A percentile compares a stretch with the other conserved stretches of the same genome.
phyloP scores from a whole-genome alignment of 192 early-diverging fungal genomes.

The Anaeromyces robustus region DNA sequence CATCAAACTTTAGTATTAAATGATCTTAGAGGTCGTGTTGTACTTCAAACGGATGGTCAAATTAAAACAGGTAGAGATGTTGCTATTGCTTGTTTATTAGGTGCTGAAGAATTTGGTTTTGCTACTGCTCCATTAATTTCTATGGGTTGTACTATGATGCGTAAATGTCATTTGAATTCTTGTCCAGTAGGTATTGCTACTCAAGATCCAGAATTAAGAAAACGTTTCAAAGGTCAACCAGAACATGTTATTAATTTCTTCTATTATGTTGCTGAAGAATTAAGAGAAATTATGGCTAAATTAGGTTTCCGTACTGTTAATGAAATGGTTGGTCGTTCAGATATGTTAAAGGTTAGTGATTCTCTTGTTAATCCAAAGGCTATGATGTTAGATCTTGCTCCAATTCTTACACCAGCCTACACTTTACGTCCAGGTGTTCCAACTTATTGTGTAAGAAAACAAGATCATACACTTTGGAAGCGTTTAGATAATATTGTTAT shows the following conservation, averaged over 20 bases:
- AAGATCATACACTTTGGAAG: slow-evolving; percentile 74
- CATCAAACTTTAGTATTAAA: slow-evolving; percentile 97
- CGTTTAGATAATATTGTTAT: slow-evolving; percentile 80
- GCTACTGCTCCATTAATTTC: slow-evolving; percentile 97
- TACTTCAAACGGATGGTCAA: slow-evolving; percentile 96
- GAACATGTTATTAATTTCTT: slow-evolving; percentile 99
- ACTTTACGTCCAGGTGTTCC: slow-evolving; percentile 74
- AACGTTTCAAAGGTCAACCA: slow-evolving; percentile 87
- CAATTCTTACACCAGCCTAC: slow-evolving; percentile 77
- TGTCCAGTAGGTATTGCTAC: slow-evolving; percentile 97
- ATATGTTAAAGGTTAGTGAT: slow-evolving; percentile 67
- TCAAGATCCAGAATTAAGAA: slow-evolving; percentile 82
- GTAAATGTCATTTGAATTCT: slow-evolving; percentile 80
- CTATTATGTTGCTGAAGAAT: slow-evolving; percentile 89
- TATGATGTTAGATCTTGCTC: slow-evolving; percentile 62
- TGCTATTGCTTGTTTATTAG: slow-evolving; percentile 89
- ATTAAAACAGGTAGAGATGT: slow-evolving; percentile 95
- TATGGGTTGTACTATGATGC: slow-evolving; percentile 92
- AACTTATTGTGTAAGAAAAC: slow-evolving; percentile 62
- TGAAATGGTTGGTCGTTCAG: slow-evolving; percentile 91
- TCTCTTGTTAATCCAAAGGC: slow-evolving; percentile 67
- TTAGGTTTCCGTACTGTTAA: slow-evolving; percentile 85
- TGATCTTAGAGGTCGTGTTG: slow-evolving; percentile 85
- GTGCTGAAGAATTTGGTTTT: slow-evolving; percentile 98
- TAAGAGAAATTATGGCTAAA: slow-evolving; percentile 80